Evolutionary conservation across 768 basidiomycete species (phyloP).

Genomic region (Mycena filopes): DNA sequence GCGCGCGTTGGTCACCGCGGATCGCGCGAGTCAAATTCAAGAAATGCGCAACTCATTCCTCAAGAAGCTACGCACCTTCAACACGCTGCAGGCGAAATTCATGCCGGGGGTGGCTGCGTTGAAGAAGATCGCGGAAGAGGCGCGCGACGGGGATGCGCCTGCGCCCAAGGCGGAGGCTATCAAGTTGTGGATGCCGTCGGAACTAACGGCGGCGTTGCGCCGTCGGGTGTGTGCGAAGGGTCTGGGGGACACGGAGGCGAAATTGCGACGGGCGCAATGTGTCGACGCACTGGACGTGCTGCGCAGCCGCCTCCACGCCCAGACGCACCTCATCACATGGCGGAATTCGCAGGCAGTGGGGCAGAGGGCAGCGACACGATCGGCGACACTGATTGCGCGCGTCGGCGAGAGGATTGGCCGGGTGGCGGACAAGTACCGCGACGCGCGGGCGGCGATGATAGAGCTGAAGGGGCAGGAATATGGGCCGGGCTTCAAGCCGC

Average conservation of each 20-base stretch:
- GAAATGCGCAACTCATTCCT: not conserved
- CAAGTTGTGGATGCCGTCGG: slow-evolving; percentile 24
- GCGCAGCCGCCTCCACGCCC: slow-evolving; percentile 14
- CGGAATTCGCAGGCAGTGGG: slow-evolving; percentile 11
- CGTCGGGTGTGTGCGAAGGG: not conserved
- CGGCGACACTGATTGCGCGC: slow-evolving; percentile 15
- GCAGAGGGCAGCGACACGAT: slow-evolving; percentile 13
- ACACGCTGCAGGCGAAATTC: not conserved
- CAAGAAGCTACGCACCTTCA: slow-evolving; percentile 1
- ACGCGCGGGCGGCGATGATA: not conserved
- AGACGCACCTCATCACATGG: slow-evolving; percentile 15
- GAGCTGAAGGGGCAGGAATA: not conserved
- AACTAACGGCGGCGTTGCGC: not conserved
- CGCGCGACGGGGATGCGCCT: not conserved
- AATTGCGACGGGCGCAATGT: slow-evolving; percentile 15
- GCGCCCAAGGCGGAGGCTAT: slow-evolving; percentile 18
- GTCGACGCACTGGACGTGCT: slow-evolving; percentile 1
- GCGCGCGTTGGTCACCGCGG: not conserved
- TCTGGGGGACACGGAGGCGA: not conserved
- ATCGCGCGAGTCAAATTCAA: slow-evolving; percentile 11
- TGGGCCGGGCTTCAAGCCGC: not conserved
- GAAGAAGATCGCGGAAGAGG: slow-evolving; percentile 8
- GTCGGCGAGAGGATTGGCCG: slow-evolving; percentile 16
- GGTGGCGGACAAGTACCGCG: slow-evolving; percentile 1
- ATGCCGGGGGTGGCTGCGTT: slow-evolving; percentile 17